phyloP scores from a whole-genome alignment of 1,284 basidiomycete species.

The Jaminaea rosea region DNA sequence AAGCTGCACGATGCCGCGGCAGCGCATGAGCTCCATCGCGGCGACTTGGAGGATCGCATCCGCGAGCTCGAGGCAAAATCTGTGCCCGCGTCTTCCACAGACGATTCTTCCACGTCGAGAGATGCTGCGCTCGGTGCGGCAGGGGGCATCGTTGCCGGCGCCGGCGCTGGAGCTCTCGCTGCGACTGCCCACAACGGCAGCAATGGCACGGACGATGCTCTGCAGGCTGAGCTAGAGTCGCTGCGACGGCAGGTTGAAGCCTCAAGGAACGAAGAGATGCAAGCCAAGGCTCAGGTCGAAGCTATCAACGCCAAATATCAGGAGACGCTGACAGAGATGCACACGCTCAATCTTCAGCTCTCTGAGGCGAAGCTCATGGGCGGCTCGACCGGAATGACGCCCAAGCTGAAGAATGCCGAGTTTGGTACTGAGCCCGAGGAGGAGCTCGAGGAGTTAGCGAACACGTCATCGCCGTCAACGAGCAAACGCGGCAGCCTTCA shows the following conservation, averaged over 20 bases:
- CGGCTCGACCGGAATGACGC: not conserved
- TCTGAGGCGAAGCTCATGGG: conserved; percentile 28
- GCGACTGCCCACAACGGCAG: not conserved
- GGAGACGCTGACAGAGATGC: conserved; percentile 77
- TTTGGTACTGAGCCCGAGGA: too few species aligned
- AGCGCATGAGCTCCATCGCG: conserved; percentile 7
- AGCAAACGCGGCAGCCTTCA: too few species aligned
- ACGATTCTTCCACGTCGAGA: not conserved
- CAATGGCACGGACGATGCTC: not conserved
- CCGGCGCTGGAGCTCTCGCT: not conserved
- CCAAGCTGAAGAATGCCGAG: conserved; percentile 3
- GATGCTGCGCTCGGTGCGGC: not conserved
- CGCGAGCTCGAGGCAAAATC: conserved; percentile 7
- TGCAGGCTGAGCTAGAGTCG: conserved; percentile 4
- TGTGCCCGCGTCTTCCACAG: not conserved
- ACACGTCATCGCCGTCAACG: too few species aligned
- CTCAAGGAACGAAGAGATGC: conserved; percentile 15
- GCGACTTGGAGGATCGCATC: conserved; percentile 11
- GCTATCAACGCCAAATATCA: conserved; percentile 70
- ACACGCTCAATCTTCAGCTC: conserved; percentile 55
- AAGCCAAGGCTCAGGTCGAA: conserved; percentile 58
- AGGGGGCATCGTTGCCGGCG: not conserved
- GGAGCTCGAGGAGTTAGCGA: conserved; percentile 29
- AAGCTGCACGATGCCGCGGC: conserved; percentile 9
- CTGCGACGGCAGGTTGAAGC: conserved; percentile 10